A percentile compares a stretch with the other conserved stretches of the same genome.
Conservation (phyloP, 805 yeast genomes). For the Candida coquimbonensis region DNA sequence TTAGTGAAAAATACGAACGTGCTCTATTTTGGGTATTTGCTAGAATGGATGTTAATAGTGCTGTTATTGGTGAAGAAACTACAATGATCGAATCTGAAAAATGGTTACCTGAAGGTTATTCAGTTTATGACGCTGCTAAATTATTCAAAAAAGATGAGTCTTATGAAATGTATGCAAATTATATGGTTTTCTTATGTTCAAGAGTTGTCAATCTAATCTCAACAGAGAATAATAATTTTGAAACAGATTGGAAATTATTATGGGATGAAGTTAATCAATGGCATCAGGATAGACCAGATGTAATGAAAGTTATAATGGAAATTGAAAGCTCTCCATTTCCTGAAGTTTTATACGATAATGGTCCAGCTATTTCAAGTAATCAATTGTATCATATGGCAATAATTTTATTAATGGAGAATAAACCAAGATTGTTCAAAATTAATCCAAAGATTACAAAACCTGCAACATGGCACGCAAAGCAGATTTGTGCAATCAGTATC, state of each 20-base stretch:
- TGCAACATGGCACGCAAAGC: slow-evolving; percentile 22
- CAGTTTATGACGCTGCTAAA: slow-evolving; percentile 20
- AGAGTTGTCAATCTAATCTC: slow-evolving; percentile 31
- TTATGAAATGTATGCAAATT: slow-evolving; percentile 33
- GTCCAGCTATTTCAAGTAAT: slow-evolving; percentile 31
- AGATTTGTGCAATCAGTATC: slow-evolving; percentile 15
- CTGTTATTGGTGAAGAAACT: slow-evolving; percentile 29
- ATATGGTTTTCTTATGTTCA: slow-evolving; percentile 31
- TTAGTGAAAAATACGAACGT: slow-evolving; percentile 28
- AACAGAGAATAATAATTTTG: slow-evolving; percentile 24
- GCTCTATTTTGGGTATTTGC: slow-evolving; percentile 40
- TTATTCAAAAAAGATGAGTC: slow-evolving; percentile 20
- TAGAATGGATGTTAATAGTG: slow-evolving; percentile 34
- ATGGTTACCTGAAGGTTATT: slow-evolving; percentile 28
- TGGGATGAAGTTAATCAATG: slow-evolving; percentile 36
- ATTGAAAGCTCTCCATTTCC: slow-evolving; percentile 31
- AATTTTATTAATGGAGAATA: slow-evolving; percentile 32
- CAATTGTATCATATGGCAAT: slow-evolving; percentile 34
- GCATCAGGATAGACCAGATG: slow-evolving; percentile 30
- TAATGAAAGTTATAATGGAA: slow-evolving; percentile 28
- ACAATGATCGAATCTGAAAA: slow-evolving; percentile 29
- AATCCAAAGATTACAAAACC: slow-evolving; percentile 13
- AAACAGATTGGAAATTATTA: slow-evolving; percentile 30
- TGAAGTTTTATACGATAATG: slow-evolving; percentile 28
- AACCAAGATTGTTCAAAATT: slow-evolving; percentile 30